Evolutionary conservation across 768 basidiomycete species (phyloP).

Genomic region (Kwoniella bestiolae): DNA sequence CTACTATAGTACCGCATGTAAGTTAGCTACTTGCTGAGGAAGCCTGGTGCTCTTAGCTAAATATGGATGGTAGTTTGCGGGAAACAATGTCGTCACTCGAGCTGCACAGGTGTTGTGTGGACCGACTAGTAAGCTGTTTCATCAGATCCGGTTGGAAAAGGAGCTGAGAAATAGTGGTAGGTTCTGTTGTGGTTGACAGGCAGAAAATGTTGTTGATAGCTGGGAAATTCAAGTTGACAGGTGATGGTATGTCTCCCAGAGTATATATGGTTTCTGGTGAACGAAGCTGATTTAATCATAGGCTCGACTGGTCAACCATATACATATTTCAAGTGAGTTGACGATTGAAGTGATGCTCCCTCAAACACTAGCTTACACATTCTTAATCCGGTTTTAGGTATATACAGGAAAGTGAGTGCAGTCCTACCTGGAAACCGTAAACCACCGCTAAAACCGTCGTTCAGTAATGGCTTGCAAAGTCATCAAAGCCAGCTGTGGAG

Average conservation of each 20-base stretch:
- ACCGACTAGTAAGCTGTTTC: slow-evolving; percentile 64
- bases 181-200: slow-evolving; percentile 71
- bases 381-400: slow-evolving; percentile 60
- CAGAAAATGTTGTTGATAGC: slow-evolving; percentile 63
- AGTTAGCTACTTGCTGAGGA: slow-evolving; percentile 10
- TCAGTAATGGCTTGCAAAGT: slow-evolving; percentile 83
- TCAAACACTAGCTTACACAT: neutral
- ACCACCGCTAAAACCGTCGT: too few relatives aligned
- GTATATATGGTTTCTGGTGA: too few relatives aligned
- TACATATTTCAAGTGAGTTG: slow-evolving; percentile 67
- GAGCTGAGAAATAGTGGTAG: slow-evolving; percentile 13
- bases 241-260: slow-evolving; percentile 84
- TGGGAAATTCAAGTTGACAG: slow-evolving; percentile 87
- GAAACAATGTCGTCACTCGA: slow-evolving; percentile 68
- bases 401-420: slow-evolving; percentile 81
- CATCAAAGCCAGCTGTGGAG: slow-evolving; percentile 71
- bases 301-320: slow-evolving; percentile 89
- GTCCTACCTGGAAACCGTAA: too few relatives aligned
- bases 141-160: neutral
- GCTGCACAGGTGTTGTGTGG: slow-evolving; percentile 74
- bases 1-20: slow-evolving; percentile 81
- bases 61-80: too few relatives aligned
- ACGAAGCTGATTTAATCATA: slow-evolving; percentile 45
- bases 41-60: too few relatives aligned
- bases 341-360: neutral